Percentiles rank a stretch among this genome's conserved stretches.
Evolutionary conservation across 805 yeast species (phyloP).

Genomic region (Naumovozyma castellii): DNA sequence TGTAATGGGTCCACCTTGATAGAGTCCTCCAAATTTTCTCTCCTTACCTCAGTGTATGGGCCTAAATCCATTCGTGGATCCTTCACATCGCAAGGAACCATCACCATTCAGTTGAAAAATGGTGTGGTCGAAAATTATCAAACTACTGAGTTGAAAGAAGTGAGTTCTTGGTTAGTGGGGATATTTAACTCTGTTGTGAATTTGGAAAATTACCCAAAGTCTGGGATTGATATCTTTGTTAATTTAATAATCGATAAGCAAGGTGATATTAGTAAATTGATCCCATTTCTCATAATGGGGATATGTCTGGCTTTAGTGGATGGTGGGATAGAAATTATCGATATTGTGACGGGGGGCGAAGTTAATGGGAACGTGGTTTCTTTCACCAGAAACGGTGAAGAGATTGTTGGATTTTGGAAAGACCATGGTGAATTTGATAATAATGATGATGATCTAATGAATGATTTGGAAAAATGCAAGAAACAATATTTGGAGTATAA

Average conservation of each 20-base stretch:
- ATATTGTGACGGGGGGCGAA: slow-evolving; percentile 61
- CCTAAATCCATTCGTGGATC: slow-evolving; percentile 80
- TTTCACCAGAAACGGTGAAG: slow-evolving; percentile 46
- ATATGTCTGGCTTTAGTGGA: slow-evolving; percentile 71
- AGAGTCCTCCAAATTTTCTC: slow-evolving; percentile 43
- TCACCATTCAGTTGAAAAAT: slow-evolving; percentile 43
- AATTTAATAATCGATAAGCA: slow-evolving; percentile 39
- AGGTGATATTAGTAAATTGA: slow-evolving; percentile 13
- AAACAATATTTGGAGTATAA: slow-evolving; percentile 18
- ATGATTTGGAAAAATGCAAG: slow-evolving; percentile 37
- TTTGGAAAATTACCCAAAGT: slow-evolving; percentile 75
- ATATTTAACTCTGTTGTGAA: slow-evolving; percentile 32
- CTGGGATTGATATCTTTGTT: slow-evolving; percentile 72
- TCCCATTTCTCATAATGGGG: slow-evolving; percentile 31
- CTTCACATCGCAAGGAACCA: slow-evolving; percentile 54
- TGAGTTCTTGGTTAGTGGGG: slow-evolving; percentile 33
- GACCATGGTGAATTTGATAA: slow-evolving; percentile 25
- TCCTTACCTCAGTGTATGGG: slow-evolving; percentile 72
- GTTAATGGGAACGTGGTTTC: slow-evolving; percentile 38
- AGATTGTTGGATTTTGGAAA: slow-evolving; percentile 53
- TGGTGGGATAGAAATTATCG: slow-evolving; percentile 72
- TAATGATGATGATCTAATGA: slow-evolving; percentile 12
- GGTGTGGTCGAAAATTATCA: slow-evolving; percentile 23
- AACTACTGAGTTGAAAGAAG: slow-evolving; percentile 31
- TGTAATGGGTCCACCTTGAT: slow-evolving; percentile 78